Conservation (phyloP, 1,139 yeast species). For the Sugiyamaella castrensis region DNA sequence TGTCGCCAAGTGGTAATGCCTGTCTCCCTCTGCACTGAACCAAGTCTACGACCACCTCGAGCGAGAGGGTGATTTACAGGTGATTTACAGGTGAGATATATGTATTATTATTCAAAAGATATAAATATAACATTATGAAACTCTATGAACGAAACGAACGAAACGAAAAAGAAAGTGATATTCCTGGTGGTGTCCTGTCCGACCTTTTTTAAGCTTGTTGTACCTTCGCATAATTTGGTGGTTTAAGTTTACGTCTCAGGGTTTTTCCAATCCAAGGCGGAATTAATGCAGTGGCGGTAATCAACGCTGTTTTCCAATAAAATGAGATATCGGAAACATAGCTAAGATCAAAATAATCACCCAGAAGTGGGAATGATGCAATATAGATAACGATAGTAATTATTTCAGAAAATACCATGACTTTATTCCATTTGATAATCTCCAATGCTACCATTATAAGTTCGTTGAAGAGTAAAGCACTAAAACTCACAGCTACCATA, state of each 20-base stretch:
- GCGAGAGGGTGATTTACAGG: too few relatives aligned
- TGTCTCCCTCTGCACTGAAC: too few relatives aligned
- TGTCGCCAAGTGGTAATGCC: too few relatives aligned
- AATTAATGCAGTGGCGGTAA: slow-evolving; percentile 66
- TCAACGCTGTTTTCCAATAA: slow-evolving; percentile 65
- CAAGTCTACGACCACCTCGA: too few relatives aligned
- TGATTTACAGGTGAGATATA: neutral
- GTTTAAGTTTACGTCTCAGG: slow-evolving; percentile 70
- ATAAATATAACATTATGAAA: neutral
- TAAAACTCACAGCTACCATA: slow-evolving; percentile 82
- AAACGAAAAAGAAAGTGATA: neutral
- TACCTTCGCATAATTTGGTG: slow-evolving; percentile 97
- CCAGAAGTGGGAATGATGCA: slow-evolving; percentile 74
- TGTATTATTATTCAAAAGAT: neutral
- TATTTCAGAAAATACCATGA: slow-evolving; percentile 71
- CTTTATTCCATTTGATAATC: slow-evolving; percentile 82
- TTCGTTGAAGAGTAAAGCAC: slow-evolving; percentile 79
- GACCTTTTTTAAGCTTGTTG: slow-evolving; percentile 54
- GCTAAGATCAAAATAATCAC: slow-evolving; percentile 75
- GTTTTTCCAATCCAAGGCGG: slow-evolving; percentile 90
- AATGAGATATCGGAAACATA: slow-evolving; percentile 56
- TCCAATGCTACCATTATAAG: slow-evolving; percentile 91
- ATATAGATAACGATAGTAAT: slow-evolving; percentile 66
- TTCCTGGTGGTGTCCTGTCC: too few relatives aligned
- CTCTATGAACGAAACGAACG: too few relatives aligned